phyloP scores from a whole-genome alignment of 495 filamentous ascomycete genomes.

The Podospora pseudopauciseta region DNA sequence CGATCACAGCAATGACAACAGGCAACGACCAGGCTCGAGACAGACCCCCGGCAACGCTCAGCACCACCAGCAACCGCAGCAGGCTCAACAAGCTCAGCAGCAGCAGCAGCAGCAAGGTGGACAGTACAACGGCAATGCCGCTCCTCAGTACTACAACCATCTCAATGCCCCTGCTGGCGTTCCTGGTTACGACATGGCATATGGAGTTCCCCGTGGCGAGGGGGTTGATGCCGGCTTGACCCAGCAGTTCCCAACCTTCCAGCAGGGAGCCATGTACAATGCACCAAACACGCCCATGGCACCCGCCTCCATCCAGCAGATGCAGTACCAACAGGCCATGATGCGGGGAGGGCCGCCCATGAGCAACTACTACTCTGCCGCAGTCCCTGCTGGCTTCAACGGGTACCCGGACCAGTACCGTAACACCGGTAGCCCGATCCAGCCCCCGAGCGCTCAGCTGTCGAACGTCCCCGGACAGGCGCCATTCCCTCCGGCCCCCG shows the following conservation, averaged over 20 bases:
- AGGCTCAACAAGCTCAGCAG: conserved; percentile 22
- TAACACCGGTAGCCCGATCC: conserved; percentile 48
- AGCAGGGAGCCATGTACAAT: conserved; percentile 50
- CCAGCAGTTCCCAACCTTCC: conserved; percentile 49
- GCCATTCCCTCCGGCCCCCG: conserved; percentile 42
- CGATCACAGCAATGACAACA: conserved; percentile 48
- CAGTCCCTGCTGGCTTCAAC: conserved; percentile 44
- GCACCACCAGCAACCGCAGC: conserved; percentile 30
- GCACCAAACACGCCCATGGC: conserved; percentile 45
- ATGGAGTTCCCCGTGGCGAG: conserved; percentile 52
- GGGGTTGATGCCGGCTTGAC: conserved; percentile 55
- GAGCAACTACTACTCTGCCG: conserved; percentile 49
- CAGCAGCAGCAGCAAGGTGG: conserved; percentile 34
- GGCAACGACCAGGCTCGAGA: conserved; percentile 54
- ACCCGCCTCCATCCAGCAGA: conserved; percentile 49
- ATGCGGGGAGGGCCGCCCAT: conserved; percentile 50
- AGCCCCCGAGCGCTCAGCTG: conserved; percentile 34
- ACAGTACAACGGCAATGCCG: conserved; percentile 24
- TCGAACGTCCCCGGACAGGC: conserved; percentile 29
- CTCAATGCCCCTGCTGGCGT: conserved; percentile 31
- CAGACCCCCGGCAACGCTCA: conserved; percentile 43
- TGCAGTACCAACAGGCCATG: conserved; percentile 59
- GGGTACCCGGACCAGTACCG: conserved; percentile 52
- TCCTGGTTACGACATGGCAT: conserved; percentile 46
- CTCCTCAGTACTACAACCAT: conserved; percentile 44